Evolutionary conservation across 1,139 yeast genomes (phyloP).

Genomic region (Magnusiomyces suaveolens): DNA sequence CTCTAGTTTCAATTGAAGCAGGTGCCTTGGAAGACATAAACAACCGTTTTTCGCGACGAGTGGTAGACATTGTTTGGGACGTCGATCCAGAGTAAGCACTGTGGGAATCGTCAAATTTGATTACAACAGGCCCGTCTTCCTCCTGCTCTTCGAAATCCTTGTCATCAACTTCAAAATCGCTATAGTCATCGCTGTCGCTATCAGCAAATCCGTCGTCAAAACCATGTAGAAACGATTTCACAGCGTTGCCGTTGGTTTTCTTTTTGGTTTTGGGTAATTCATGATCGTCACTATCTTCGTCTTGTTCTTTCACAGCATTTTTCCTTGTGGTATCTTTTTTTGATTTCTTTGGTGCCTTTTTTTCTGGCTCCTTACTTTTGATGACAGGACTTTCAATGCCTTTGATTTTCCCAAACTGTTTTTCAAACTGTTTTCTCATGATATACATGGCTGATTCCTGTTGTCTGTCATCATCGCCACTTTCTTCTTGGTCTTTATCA

Average conservation of each 20-base stretch:
- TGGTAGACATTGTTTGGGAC: slow-evolving; percentile 15
- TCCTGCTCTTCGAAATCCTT: slow-evolving; percentile 6
- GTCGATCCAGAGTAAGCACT: not conserved
- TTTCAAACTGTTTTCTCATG: slow-evolving; percentile 14
- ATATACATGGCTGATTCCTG: slow-evolving; percentile 7
- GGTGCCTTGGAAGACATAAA: slow-evolving; percentile 38
- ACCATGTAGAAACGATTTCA: not conserved
- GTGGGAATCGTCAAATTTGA: slow-evolving; percentile 37
- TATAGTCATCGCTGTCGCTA: slow-evolving; percentile 1
- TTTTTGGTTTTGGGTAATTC: not conserved
- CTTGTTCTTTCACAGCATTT: too few species aligned
- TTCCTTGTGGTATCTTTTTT: not conserved
- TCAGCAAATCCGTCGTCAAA: slow-evolving; percentile 3
- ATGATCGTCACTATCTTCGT: too few species aligned
- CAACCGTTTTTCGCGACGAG: slow-evolving; percentile 39
- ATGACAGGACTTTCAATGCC: slow-evolving; percentile 6
- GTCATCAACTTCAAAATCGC: not conserved
- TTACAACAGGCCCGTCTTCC: slow-evolving; percentile 35
- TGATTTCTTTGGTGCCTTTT: not conserved
- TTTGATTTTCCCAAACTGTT: slow-evolving; percentile 18
- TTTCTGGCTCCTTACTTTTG: not conserved
- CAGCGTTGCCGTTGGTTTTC: not conserved
- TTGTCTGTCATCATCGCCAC: slow-evolving; percentile 5
- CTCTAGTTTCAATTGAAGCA: slow-evolving; percentile 17
- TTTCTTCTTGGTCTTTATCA: slow-evolving; percentile 6